These are phyloP conservation scores for Fusarium miscanthi DNA, from an alignment of 2,329 filamentous ascomycete species.

Conservation along the genomic window DNA sequence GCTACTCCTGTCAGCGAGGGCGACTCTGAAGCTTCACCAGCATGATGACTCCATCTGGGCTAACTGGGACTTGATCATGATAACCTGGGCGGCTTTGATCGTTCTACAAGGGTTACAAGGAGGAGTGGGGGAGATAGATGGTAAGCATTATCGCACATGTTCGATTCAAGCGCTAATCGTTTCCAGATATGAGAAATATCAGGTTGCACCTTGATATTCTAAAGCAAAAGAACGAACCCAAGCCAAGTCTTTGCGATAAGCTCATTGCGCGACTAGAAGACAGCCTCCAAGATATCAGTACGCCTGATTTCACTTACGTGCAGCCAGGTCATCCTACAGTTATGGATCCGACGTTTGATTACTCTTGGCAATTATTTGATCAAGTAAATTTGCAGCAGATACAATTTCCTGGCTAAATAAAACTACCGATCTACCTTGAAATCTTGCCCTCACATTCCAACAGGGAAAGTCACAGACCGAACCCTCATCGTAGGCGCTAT, in stretches of 20 bases:
- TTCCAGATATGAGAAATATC: slow-evolving; percentile 16
- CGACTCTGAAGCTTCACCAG: slow-evolving; percentile 3
- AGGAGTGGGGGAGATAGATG: slow-evolving; percentile 10
- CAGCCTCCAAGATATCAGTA: slow-evolving; percentile 16
- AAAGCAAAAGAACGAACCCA: slow-evolving; percentile 6
- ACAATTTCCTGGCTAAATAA: background rate
- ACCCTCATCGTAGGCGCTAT: background rate
- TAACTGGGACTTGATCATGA: slow-evolving; percentile 19
- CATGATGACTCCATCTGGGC: slow-evolving; percentile 19
- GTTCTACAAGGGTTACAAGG: slow-evolving; percentile 14
- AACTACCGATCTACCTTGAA: background rate
- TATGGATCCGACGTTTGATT: slow-evolving; percentile 11
- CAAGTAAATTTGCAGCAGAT: slow-evolving; percentile 22
- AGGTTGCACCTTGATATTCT: slow-evolving; percentile 12
- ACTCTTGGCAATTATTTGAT: slow-evolving; percentile 16
- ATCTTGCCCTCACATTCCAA: background rate
- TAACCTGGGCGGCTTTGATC: slow-evolving; percentile 11
- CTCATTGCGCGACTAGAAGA: slow-evolving; percentile 1
- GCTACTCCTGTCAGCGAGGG: slow-evolving; percentile 3
- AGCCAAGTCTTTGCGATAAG: slow-evolving; percentile 19
- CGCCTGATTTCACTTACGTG: slow-evolving; percentile 3
- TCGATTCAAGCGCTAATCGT: background rate
- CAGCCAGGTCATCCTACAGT: slow-evolving; percentile 8
- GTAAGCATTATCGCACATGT: accelerated
- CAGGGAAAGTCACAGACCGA: slow-evolving; percentile 6